These are phyloP conservation scores for Gnaphalium uliginosum DNA, from an alignment of 129 eudicot genomes.

Conservation along the genomic window DNA sequence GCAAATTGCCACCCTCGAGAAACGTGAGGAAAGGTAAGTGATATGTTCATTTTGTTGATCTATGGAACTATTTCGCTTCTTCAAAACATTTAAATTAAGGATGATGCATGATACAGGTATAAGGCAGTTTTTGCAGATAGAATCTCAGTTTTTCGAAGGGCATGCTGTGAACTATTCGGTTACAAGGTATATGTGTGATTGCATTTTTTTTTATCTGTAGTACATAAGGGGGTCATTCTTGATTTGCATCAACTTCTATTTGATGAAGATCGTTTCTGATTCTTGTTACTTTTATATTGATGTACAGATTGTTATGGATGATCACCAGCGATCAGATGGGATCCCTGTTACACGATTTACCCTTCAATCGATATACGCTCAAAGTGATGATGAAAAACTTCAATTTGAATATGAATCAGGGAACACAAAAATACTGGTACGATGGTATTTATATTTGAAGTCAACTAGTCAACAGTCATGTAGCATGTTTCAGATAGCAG, in stretches of 20 bases:
- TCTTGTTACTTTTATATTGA: not conserved
- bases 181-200: slow-evolving; percentile 63
- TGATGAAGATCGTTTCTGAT: not conserved
- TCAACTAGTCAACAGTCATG: slow-evolving; percentile 19
- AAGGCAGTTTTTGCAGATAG: slow-evolving; percentile 96
- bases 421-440: slow-evolving; percentile 87
- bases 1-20: slow-evolving; percentile 94
- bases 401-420: slow-evolving; percentile 96
- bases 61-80: not conserved
- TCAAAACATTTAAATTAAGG: slow-evolving; percentile 14
- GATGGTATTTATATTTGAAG: slow-evolving; percentile 18
- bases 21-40: slow-evolving; percentile 91
- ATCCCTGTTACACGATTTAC: slow-evolving; percentile 85
- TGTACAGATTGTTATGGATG: slow-evolving; percentile 95
- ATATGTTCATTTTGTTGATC: not conserved
- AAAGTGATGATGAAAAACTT: slow-evolving; percentile 94
- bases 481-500: slow-evolving; percentile 5
- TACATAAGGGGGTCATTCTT: not conserved
- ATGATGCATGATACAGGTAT: slow-evolving; percentile 59
- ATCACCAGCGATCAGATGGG: slow-evolving; percentile 92
- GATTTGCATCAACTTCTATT: not conserved
- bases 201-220: not conserved
- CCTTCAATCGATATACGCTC: slow-evolving; percentile 90
- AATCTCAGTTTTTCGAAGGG: slow-evolving; percentile 93
- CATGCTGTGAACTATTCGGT: slow-evolving; percentile 98